A percentile compares a stretch with the other conserved stretches of the same genome.
These are phyloP conservation scores for Ophiostoma australiae DNA, from an alignment of 2,329 filamentous ascomycete genomes.

Conservation along the genomic window DNA sequence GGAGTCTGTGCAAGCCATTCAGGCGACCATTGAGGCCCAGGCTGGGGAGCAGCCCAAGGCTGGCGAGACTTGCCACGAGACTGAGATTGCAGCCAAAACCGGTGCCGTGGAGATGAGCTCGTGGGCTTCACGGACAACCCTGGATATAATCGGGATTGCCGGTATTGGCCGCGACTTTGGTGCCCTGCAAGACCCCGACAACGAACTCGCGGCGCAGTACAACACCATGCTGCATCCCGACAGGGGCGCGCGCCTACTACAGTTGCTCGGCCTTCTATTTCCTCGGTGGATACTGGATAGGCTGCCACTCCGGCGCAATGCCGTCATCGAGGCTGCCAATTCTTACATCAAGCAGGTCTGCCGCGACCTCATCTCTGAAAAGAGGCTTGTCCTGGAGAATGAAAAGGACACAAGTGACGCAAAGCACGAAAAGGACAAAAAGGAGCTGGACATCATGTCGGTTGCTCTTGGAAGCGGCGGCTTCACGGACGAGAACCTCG, in stretches of 20 bases:
- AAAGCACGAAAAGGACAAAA: slow-evolving; percentile 26
- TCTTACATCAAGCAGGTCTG: slow-evolving; percentile 61
- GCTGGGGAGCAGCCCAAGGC: not conserved
- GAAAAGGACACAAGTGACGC: not conserved
- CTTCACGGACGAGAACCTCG: slow-evolving; percentile 73
- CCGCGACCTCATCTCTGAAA: slow-evolving; percentile 62
- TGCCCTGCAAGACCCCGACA: slow-evolving; percentile 57
- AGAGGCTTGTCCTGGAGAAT: slow-evolving; percentile 44
- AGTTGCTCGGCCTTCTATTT: slow-evolving; percentile 57
- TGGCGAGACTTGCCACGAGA: slow-evolving; percentile 33
- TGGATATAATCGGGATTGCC: slow-evolving; percentile 71
- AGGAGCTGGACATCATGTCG: slow-evolving; percentile 70
- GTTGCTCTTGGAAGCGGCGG: slow-evolving; percentile 71
- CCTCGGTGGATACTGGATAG: slow-evolving; percentile 55
- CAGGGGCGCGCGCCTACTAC: slow-evolving; percentile 49
- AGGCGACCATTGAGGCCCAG: not conserved
- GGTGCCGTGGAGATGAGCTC: slow-evolving; percentile 50
- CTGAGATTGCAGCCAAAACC: slow-evolving; percentile 29
- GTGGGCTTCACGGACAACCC: slow-evolving; percentile 63
- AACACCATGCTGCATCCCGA: slow-evolving; percentile 50
- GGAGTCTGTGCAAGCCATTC: slow-evolving; percentile 61
- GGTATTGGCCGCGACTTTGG: slow-evolving; percentile 68
- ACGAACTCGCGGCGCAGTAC: slow-evolving; percentile 56
- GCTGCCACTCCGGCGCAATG: slow-evolving; percentile 68
- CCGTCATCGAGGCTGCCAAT: slow-evolving; percentile 54